phyloP scores from a whole-genome alignment of 2,329 filamentous ascomycete species.

The Xylaria sp. region DNA sequence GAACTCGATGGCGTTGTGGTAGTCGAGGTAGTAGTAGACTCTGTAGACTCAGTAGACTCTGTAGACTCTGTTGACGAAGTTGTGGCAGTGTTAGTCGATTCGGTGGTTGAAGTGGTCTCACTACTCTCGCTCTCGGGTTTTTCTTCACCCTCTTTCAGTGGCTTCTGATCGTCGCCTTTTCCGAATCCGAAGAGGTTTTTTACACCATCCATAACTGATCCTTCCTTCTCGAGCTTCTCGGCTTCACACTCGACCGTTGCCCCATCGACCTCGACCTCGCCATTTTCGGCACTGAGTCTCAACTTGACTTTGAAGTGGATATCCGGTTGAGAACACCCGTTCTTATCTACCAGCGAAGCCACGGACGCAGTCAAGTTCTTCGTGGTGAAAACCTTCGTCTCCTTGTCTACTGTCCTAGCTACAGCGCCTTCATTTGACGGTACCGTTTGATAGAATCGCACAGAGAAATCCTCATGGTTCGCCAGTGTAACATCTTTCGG shows the following conservation, averaged over 20 bases:
- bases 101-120: slow-evolving; percentile 44
- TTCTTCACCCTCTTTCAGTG: slow-evolving; percentile 64
- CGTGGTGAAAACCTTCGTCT: slow-evolving; percentile 69
- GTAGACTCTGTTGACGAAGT: slow-evolving; percentile 46
- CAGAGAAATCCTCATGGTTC: slow-evolving; percentile 78
- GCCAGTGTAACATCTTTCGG: slow-evolving; percentile 85
- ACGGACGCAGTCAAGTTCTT: slow-evolving; percentile 86
- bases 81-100: slow-evolving; percentile 46
- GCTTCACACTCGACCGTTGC: slow-evolving; percentile 85
- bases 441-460: slow-evolving; percentile 78
- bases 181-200: slow-evolving; percentile 97
- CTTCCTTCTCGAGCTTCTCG: slow-evolving; percentile 72
- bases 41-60: slow-evolving; percentile 49
- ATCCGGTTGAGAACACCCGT: slow-evolving; percentile 74
- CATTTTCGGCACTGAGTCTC: slow-evolving; percentile 71
- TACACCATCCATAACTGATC: slow-evolving; percentile 81
- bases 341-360: slow-evolving; percentile 74
- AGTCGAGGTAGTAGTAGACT: slow-evolving; percentile 40
- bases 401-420: slow-evolving; percentile 51
- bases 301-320: slow-evolving; percentile 81
- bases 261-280: slow-evolving; percentile 76
- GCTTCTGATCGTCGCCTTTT: slow-evolving; percentile 83
- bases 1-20: slow-evolving; percentile 41
- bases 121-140: slow-evolving; percentile 48
- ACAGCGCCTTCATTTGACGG: slow-evolving; percentile 43